Evolutionary conservation across 768 basidiomycete genomes (phyloP).

Genomic region (Tulasnella sp.): DNA sequence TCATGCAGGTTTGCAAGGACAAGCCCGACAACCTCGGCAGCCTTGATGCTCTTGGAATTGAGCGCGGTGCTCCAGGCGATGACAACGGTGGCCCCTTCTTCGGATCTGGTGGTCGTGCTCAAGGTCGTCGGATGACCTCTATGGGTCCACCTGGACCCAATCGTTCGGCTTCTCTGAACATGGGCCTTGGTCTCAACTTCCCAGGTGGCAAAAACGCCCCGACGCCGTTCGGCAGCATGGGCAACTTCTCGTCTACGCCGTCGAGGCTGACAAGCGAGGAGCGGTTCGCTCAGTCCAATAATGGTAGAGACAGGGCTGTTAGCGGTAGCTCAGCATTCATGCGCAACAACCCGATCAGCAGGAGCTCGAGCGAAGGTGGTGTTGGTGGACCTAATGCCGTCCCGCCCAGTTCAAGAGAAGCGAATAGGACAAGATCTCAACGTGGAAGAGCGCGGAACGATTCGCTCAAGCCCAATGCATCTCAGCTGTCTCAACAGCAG

Average conservation of each 20-base stretch:
- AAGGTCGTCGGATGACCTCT: neutral
- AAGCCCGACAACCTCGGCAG: constrained; percentile 86
- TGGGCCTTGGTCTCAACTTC: constrained; percentile 33
- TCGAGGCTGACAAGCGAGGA: constrained; percentile 16
- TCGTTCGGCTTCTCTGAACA: constrained; percentile 46
- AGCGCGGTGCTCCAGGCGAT: constrained; percentile 52
- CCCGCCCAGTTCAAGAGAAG: constrained; percentile 36
- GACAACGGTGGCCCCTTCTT: constrained; percentile 34
- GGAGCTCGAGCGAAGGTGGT: constrained; percentile 49
- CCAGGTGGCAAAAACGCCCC: neutral
- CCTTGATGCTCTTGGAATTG: constrained; percentile 85
- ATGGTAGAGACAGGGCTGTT: constrained; percentile 32
- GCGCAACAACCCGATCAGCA: constrained; percentile 42
- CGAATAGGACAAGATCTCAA: constrained; percentile 65
- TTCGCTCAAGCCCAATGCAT: constrained; percentile 37
- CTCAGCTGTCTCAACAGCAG: constrained; percentile 5
- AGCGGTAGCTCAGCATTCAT: constrained; percentile 24
- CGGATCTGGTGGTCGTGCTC: constrained; percentile 43
- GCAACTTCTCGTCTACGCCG: constrained; percentile 20
- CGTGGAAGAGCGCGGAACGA: constrained; percentile 70
- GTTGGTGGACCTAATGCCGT: constrained; percentile 41
- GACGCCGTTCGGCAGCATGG: constrained; percentile 44
- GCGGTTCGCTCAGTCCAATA: constrained; percentile 25
- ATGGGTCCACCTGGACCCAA: constrained; percentile 62
- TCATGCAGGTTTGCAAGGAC: constrained; percentile 90